Evolutionary conservation across 257 asterid species (phyloP), one percentile per base, ranked within the genome.

Genomic region (Coffea eugenioides): DNA sequence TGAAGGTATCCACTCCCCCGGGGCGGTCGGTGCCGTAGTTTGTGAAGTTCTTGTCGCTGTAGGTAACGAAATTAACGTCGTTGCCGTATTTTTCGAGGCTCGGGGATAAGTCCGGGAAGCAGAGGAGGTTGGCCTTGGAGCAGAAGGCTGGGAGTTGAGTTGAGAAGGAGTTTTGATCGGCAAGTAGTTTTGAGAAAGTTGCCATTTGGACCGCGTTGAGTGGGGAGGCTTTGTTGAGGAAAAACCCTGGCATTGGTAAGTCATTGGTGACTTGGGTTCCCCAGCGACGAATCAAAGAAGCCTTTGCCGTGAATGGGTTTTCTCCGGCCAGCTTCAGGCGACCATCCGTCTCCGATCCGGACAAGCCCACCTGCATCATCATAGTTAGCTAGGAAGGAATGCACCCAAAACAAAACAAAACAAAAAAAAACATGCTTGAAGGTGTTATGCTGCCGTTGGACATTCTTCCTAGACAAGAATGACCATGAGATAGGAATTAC

Each of bases 61-160:
- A 93, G 9, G 71, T 1, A 39, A 78, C 83, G 78, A 93, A 93
- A 59, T 89, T 84, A 8, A 82, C 94, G 25, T 93, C 75, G 13
- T 59, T 59, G 46, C 25, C 34, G 83, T 93, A 94, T 64, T 91
- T 93, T 66, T 84, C 89, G 65, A 90, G 87, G 71, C 93, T 89
- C 5, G 88, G 86, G 7, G 89, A 59, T 21, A 89, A 76, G 82
- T 90, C 92, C 16, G 90, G 88, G 86, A 90, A 88, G 78, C 97
- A 92, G 45, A 92, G 83, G 18, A 92, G 91, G 11, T 91, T 89
- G 1, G 97, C 96, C 71, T 82, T 84, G 51, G 89, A 27, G 82
- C 97, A 92, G 82, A 92, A 92, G 13, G 86, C 86, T 0, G 88
- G 93, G 34, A 92, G 91, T 6, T 88, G 87, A 8, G 90, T 75